Evolutionary conservation across 441 rosid species (phyloP).

Genomic region (Euphorbia celastroides): DNA sequence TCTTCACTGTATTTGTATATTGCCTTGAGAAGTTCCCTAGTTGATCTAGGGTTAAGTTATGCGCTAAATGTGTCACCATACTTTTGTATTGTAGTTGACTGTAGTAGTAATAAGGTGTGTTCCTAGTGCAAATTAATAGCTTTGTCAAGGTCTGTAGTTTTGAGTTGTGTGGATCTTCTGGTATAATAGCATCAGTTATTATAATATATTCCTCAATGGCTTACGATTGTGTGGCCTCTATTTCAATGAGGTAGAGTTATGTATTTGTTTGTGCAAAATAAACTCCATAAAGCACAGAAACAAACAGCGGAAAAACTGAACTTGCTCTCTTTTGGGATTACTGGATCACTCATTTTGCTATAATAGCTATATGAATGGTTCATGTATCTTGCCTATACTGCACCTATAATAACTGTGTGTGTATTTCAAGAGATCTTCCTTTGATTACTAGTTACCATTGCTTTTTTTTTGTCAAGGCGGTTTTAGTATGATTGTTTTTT

Average conservation of each 20-base stretch:
- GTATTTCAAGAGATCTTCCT: too few relatives aligned
- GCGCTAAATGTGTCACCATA: slow-evolving; percentile 13
- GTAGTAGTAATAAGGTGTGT: slow-evolving; percentile 15
- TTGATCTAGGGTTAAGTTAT: slow-evolving; percentile 14
- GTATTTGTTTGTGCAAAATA: not conserved
- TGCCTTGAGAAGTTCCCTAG: slow-evolving; percentile 19
- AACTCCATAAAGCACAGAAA: too few relatives aligned
- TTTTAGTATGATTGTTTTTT: too few relatives aligned
- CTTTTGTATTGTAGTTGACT: not conserved
- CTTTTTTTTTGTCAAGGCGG: too few relatives aligned
- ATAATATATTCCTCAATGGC: not conserved
- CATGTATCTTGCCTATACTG: too few relatives aligned
- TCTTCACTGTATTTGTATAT: slow-evolving; percentile 14
- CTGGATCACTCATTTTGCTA: too few relatives aligned
- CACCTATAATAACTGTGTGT: too few relatives aligned
- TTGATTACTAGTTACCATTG: too few relatives aligned
- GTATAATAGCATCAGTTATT: not conserved
- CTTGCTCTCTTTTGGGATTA: too few relatives aligned
- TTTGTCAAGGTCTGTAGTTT: slow-evolving; percentile 8
- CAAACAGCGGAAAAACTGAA: too few relatives aligned
- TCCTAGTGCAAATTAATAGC: slow-evolving; percentile 10
- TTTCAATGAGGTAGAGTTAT: not conserved
- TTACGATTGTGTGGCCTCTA: not conserved
- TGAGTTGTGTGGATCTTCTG: not conserved
- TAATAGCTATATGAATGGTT: too few relatives aligned